These are phyloP conservation scores for Mimosa bimucronata DNA, from an alignment of 306 rosid species.

Conservation along the genomic window DNA sequence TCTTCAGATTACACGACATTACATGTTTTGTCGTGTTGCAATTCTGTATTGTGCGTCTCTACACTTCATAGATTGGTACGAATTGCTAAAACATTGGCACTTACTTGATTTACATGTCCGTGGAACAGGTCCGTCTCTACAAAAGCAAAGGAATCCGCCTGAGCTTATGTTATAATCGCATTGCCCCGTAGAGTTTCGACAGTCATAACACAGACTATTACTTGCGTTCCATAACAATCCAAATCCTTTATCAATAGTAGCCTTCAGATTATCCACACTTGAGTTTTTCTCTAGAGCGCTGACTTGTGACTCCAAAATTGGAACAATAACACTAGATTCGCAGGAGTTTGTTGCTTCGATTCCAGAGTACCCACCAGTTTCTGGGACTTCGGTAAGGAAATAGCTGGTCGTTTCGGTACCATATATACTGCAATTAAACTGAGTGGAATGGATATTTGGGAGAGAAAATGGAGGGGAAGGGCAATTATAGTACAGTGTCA, in stretches of 20 bases:
- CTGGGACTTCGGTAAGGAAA: constrained; percentile 19
- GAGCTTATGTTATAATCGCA: constrained; percentile 51
- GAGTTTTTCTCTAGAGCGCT: background rate
- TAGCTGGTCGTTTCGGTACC: constrained; percentile 28
- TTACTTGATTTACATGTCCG: constrained; percentile 49
- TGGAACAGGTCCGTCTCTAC: constrained; percentile 46
- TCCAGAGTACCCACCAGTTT: background rate
- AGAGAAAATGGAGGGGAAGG: background rate
- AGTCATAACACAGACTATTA: constrained; percentile 45
- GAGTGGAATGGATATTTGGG: background rate
- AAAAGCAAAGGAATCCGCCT: constrained; percentile 52
- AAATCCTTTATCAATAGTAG: constrained; percentile 51
- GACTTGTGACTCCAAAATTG: constrained; percentile 40
- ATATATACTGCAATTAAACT: constrained; percentile 45
- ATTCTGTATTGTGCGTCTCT: background rate
- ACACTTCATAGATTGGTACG: background rate
- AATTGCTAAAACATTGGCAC: background rate
- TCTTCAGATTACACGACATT: background rate
- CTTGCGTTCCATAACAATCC: constrained; percentile 51
- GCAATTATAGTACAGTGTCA: constrained; percentile 54
- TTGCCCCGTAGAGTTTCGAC: constrained; percentile 46
- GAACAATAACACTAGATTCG: constrained; percentile 31
- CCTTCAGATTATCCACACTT: constrained; percentile 26
- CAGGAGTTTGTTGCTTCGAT: constrained; percentile 27
- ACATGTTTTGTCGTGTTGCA: background rate